Evolutionary conservation across 306 rosid species (phyloP).

Genomic region (Arachis stenosperma): DNA sequence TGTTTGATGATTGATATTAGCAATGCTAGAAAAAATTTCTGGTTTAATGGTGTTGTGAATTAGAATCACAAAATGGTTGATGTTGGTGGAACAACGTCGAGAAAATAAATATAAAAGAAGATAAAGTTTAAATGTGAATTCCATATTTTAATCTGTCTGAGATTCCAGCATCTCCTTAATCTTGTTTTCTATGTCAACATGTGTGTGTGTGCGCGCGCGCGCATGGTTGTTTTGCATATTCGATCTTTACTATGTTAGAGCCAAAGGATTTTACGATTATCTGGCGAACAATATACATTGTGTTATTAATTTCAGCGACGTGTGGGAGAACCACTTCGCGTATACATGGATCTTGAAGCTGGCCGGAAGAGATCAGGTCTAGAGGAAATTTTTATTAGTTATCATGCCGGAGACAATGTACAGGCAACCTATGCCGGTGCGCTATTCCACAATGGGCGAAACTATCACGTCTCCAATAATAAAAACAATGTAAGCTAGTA

Average conservation of each 20-base stretch:
- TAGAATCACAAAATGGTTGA: no score
- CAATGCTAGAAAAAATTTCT: no score
- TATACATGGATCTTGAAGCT: constrained; percentile 94
- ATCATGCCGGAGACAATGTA: constrained; percentile 86
- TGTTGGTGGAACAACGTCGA: not conserved
- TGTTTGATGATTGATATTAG: not conserved
- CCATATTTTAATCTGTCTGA: not conserved
- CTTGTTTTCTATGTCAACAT: not conserved
- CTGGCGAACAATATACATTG: constrained; percentile 1
- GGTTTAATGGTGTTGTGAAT: no score
- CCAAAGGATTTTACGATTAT: constrained; percentile 3
- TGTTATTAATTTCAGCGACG: constrained; percentile 57
- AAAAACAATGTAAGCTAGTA: constrained; percentile 64
- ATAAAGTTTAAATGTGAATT: constrained; percentile 5
- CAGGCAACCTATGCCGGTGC: constrained; percentile 95
- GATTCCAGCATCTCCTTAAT: constrained; percentile 14
- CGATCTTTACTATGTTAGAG: not conserved
- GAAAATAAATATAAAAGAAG: not conserved
- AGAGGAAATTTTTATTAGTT: constrained; percentile 83
- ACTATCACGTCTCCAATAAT: constrained; percentile 62
- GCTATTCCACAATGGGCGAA: constrained; percentile 82
- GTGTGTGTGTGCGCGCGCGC: not conserved
- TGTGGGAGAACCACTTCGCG: constrained; percentile 76
- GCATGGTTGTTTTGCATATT: constrained; percentile 17
- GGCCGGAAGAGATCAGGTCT: constrained; percentile 73